phyloP scores from a whole-genome alignment of 495 filamentous ascomycete genomes.

The Cladorrhinum samala region DNA sequence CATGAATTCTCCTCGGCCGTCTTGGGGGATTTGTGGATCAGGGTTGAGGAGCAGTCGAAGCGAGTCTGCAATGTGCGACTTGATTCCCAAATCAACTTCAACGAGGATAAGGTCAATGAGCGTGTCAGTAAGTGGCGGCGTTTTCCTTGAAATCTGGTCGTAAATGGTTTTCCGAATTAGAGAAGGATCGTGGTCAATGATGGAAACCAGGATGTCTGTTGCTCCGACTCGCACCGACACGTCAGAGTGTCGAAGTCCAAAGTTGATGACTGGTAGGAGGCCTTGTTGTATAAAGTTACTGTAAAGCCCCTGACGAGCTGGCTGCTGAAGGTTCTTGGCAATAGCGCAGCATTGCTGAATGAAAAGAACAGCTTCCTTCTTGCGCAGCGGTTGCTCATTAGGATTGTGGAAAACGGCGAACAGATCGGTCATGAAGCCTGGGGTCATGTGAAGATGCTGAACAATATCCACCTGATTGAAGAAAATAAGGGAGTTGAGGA shows the following conservation, averaged over 20 bases:
- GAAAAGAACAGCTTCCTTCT: slow-evolving; percentile 91
- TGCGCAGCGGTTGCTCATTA: slow-evolving; percentile 59
- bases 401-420: slow-evolving; percentile 77
- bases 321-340: slow-evolving; percentile 86
- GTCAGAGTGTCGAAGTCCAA: slow-evolving; percentile 77
- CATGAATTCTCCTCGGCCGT: slow-evolving; percentile 59
- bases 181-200: slow-evolving; percentile 91
- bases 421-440: slow-evolving; percentile 73
- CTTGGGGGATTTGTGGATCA: slow-evolving; percentile 51
- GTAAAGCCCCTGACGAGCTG: slow-evolving; percentile 72
- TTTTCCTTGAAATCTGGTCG: slow-evolving; percentile 79
- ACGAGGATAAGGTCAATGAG: slow-evolving; percentile 87
- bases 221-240: slow-evolving; percentile 84
- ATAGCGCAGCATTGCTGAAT: slow-evolving; percentile 95
- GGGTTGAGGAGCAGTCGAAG: slow-evolving; percentile 92
- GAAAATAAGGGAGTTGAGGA: slow-evolving; percentile 96
- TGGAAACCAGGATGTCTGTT: slow-evolving; percentile 85
- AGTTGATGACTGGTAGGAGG: slow-evolving; percentile 84
- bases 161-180: slow-evolving; percentile 93
- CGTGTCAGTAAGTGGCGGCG: slow-evolving; percentile 83
- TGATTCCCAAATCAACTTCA: slow-evolving; percentile 88
- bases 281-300: slow-evolving; percentile 84
- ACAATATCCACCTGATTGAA: slow-evolving; percentile 99
- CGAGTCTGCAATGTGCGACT: slow-evolving; percentile 92
- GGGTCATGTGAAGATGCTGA: slow-evolving; percentile 78